Evolutionary conservation across 73 alveolate genomes (phyloP), one percentile per base, ranked within the genome.

Genomic region (Blepharisma japonicum): DNA sequence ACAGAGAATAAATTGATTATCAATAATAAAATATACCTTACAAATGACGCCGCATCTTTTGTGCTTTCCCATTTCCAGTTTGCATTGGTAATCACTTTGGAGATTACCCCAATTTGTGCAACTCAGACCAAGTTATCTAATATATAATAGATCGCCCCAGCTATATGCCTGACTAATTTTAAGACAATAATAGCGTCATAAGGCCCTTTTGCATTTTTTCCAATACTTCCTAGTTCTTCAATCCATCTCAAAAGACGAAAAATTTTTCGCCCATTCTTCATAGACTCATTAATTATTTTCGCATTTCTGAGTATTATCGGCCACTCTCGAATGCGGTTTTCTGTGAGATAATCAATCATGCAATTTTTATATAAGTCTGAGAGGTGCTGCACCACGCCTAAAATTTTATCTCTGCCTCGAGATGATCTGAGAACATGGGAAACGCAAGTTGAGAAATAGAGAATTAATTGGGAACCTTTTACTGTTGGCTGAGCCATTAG

Each of bases 401-500:
- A 61, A 61, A 61, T 25, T 61, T 61, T 61, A 61, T 61, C 74
- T 61, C 74, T n/a, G 18, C 74, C 74, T 18, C 18, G 39, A 20
- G 74, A 61, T 18, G 14, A 9, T 14, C 74, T n/a, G 11, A 61
- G 46, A 25, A 61, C 23, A 25, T 61, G 74, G 14, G 74, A 14
- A 25, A 61, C 74, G 23, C 74, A 14, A 14, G 74, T 39, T 0
- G 74, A 61, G 47, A 61, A 61, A 25, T 61, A 61, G 14, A 61
- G 74, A 2, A 61, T 14, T 14, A 61, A 39, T 25, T 61, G 74
- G 46, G 74, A 61, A 20, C 74, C 74, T 25, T 61, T 61, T 8
- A 61, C 18, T 14, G 74, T 61, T 25, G 74, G 74, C 11, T 14
- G 11, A 5, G 74, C 74, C 50, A 61, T 8, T 2, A 14, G 18